Percentiles rank a stretch among this genome's conserved stretches.
These are phyloP conservation scores for Plasmodium gaboni DNA, from an alignment of 169 alveolate species.

Conservation along the genomic window DNA sequence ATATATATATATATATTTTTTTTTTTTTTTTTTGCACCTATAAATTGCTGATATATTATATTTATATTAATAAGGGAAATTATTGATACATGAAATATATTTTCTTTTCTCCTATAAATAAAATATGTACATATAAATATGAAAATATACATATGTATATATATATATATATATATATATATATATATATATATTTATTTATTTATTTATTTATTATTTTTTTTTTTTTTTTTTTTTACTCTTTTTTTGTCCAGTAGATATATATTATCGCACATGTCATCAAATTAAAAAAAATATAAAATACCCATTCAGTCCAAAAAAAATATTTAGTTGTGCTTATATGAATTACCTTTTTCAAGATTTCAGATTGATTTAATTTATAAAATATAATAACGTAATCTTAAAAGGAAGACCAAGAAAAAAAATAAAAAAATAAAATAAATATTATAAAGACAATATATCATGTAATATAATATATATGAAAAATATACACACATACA, in stretches of 20 bases:
- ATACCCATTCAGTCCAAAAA: constrained; percentile 34
- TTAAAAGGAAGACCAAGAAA: neutral
- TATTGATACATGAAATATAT: constrained; percentile 7
- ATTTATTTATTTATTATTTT: neutral
- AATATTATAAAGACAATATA: too few relatives aligned
- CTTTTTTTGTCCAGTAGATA: constrained; percentile 3
- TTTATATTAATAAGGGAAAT: constrained; percentile 8
- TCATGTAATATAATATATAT: neutral
- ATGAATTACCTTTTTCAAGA: constrained; percentile 17
- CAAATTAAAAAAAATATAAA: constrained; percentile 10
- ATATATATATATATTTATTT: neutral
- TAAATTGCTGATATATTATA: constrained; percentile 46
- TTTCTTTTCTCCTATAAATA: constrained; percentile 14
- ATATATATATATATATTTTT: neutral
- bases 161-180: neutral
- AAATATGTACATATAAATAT: neutral
- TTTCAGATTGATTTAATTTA: constrained; percentile 17
- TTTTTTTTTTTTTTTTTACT: constrained; percentile 17
- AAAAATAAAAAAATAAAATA: neutral
- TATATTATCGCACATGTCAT: constrained; percentile 1
- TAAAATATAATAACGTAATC: constrained; percentile 43
- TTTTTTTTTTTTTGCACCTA: constrained; percentile 11
- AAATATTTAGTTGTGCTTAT: constrained; percentile 31
- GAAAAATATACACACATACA: neutral
- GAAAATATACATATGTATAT: constrained; percentile 3